Base-by-base conservation (phyloP, 2,329 filamentous ascomycete genomes). In the Hymenoscyphus fraxineus region DNA sequence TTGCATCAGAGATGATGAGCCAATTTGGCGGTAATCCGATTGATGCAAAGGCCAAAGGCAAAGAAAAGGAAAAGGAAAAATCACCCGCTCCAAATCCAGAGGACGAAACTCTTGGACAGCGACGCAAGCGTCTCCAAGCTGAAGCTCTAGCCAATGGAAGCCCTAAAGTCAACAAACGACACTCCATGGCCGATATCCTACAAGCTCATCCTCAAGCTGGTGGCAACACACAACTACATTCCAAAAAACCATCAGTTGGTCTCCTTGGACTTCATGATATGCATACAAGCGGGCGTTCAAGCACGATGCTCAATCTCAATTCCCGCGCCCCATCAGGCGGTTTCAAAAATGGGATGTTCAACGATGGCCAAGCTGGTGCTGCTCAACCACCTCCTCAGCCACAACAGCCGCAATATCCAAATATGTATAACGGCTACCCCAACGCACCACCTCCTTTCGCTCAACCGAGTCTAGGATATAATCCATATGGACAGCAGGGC, bases 71-170 rank as follows among this genome's bases (percentile, higher is more conserved):
- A n/a, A 71, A 74, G 58, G 73, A 74, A 54, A 71, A 74, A 58
- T 72, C 74, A 54, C 71, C 72, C 15, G 72, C 74, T 22, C 74
- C 71, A 40, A 68, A 73, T 39, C 73, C 74, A 64, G 89, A 88
- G 68, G 89, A 92, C 70, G 91, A 95, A 74, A 94, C 91, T 0
- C 80, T 95, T 0, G 91, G 90, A 10, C 90, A 94, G 75, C 87
- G 91, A 12, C 87, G 90, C 0, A 86, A 86, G 35, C 85, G 91
- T 32, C 80, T 95, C 1, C 90, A 93, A 74, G 86, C 87, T 6
- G 86, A 88, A 72, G 81, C 82, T 32, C 88, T 90, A 76, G 88
- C 88, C 6, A 83, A 85, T 35, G 83, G 81, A 54, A 84, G 84
- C 68, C 66, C 76, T 16, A 70, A 73, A 6, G 35, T 74, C 1